Evolutionary conservation across 2,329 filamentous ascomycete species (phyloP), one percentile per base, ranked within the genome.

Genomic region (Alternaria burnsii): DNA sequence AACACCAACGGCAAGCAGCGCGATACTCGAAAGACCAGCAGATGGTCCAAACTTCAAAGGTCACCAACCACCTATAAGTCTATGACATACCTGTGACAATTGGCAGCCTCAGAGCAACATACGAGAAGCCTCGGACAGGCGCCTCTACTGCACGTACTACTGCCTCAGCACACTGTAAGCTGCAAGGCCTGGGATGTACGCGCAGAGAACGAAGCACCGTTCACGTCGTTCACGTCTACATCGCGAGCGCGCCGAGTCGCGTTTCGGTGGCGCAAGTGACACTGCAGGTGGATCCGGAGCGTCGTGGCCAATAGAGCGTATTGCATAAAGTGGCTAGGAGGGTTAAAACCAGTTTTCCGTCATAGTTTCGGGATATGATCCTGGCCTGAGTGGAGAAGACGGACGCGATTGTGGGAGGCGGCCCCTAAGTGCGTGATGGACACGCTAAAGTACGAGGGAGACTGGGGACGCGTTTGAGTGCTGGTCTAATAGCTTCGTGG

Each of bases 381-480:
- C 68, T 60, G 60, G 66, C 54, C 36, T 40, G 54, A 59, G 63
- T 62, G 61, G 46, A 54, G 34, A 57, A 63, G 42, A 55, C 50
- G 67, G 69, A 69, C 70, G 66, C 67, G 70, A 63, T 60, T 54
- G 36, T 44, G 52, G 28, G 46, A 52, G 55, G 50, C 57, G 42
- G 55, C 58, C 60, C 65, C 58, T 61, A 59, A 51, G 56, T 65
- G 47, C 61, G 61, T 58, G 55, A 63, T 44, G 42, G 53, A 69
- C 72, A 55, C 72, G 73, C 71, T 72, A 72, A 64, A 64, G 41
- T 32, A 20, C 11, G 42, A 43, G 56, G 44, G 40, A 46, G 16
- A 63, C 62, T 36, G 36, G 61, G 62, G 41, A 70, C 71, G 67
- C 69, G 69, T 71, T 65, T 61, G 66, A 55, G 57, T 34, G 38